These are phyloP conservation scores for Backusella mclennaniae DNA, from an alignment of 192 early-diverging fungal species.

Conservation along the genomic window DNA sequence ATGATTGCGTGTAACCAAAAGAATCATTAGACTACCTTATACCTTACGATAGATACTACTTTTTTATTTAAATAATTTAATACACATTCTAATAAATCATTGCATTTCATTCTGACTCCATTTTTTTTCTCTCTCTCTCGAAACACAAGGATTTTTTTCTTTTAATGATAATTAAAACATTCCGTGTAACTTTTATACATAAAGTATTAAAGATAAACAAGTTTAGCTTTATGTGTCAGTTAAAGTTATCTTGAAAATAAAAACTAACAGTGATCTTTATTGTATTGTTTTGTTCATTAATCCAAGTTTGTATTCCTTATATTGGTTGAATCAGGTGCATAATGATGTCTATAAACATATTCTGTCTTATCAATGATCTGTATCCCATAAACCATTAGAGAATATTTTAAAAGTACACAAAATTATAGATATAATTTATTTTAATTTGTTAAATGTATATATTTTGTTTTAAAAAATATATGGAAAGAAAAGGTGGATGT, in stretches of 20 bases:
- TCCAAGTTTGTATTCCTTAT: not conserved
- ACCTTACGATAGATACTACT: not conserved
- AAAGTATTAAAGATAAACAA: not conserved
- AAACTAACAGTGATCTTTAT: no score
- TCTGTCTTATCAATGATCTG: not conserved
- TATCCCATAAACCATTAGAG: not conserved
- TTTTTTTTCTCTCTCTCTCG: not conserved
- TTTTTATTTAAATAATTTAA: not conserved
- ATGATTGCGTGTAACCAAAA: slow-evolving; percentile 35
- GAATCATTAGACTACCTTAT: not conserved
- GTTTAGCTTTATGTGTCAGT: not conserved
- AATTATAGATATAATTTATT: not conserved
- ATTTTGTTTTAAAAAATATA: not conserved
- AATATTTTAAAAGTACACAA: not conserved
- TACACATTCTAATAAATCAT: not conserved
- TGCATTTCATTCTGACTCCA: not conserved
- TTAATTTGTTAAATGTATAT: not conserved
- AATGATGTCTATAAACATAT: not conserved
- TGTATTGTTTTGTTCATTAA: not conserved
- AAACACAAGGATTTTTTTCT: not conserved
- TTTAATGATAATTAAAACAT: not conserved
- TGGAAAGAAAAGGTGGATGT: not conserved
- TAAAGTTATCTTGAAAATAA: not conserved
- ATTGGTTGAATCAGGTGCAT: not conserved
- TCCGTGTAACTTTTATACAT: not conserved